Percentiles rank a stretch among this genome's conserved stretches.
Evolutionary conservation across 2,329 filamentous ascomycete genomes (phyloP).

Genomic region (Monilinia fructicola): DNA sequence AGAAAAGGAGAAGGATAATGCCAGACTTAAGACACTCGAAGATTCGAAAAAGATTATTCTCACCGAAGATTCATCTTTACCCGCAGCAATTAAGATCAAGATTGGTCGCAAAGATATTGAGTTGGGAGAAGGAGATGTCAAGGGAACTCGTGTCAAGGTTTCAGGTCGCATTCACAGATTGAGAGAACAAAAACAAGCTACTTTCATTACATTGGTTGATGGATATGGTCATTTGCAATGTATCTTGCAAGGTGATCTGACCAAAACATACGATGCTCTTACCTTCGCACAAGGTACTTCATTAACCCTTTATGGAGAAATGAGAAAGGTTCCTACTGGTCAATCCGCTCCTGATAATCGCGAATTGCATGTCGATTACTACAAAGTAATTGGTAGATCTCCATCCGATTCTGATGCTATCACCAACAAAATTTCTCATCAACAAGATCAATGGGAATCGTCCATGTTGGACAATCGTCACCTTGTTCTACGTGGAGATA

Average conservation of each 20-base stretch:
- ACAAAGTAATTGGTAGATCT: conserved; percentile 65
- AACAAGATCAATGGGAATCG: conserved; percentile 58
- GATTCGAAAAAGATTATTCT: conserved; percentile 78
- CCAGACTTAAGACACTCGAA: conserved; percentile 68
- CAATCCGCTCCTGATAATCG: conserved; percentile 68
- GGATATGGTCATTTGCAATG: conserved; percentile 86
- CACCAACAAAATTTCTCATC: conserved; percentile 67
- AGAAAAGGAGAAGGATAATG: conserved; percentile 70
- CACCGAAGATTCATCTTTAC: conserved; percentile 68
- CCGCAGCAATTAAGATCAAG: conserved; percentile 71
- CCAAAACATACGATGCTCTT: conserved; percentile 71
- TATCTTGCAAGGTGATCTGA: conserved; percentile 73
- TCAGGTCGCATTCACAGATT: conserved; percentile 80
- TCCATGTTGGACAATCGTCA: conserved; percentile 63
- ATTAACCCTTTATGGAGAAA: conserved; percentile 66
- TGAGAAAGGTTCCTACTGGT: conserved; percentile 64
- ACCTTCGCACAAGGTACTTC: conserved; percentile 70
- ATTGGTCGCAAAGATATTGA: conserved; percentile 68
- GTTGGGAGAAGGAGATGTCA: conserved; percentile 56
- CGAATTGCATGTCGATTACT: conserved; percentile 72
- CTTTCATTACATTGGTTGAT: conserved; percentile 83
- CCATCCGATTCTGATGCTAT: conserved; percentile 73
- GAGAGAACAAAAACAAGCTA: conserved; percentile 77
- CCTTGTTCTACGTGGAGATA: conserved; percentile 68
- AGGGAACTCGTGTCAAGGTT: conserved; percentile 75